Evolutionary conservation across 305 asterid genomes (phyloP).

Genomic region (Solanum aculeatissimum): DNA sequence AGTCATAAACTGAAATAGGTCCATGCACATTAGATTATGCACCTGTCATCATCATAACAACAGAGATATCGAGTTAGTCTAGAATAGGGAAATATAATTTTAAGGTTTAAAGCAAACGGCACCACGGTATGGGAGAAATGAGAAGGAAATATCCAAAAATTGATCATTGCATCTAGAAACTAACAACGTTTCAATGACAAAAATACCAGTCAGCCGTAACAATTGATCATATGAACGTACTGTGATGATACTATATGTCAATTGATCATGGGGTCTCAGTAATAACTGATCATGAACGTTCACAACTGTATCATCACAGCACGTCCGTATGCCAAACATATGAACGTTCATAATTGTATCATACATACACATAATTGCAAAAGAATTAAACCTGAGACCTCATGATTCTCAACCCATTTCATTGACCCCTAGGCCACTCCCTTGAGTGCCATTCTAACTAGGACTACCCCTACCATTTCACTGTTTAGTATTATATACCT

Average conservation of each 20-base stretch:
- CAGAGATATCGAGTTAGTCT: background rate
- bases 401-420: background rate
- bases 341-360: too few relatives aligned
- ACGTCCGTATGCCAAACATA: too few relatives aligned
- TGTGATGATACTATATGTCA: too few relatives aligned
- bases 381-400: background rate
- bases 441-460: background rate
- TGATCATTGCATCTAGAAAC: background rate
- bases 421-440: background rate
- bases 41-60: slow-evolving; percentile 39
- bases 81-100: background rate
- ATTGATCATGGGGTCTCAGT: too few relatives aligned
- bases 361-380: too few relatives aligned
- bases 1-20: slow-evolving; percentile 29
- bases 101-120: background rate
- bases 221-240: too few relatives aligned
- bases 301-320: too few relatives aligned
- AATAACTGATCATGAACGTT: too few relatives aligned
- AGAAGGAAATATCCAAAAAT: background rate
- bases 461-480: too few relatives aligned
- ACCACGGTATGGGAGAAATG: background rate
- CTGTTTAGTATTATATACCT: background rate
- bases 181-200: background rate
- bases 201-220: background rate
- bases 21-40: slow-evolving; percentile 60